Conservation (phyloP, 2,329 filamentous ascomycete genomes). For the Ophiocordyceps camponoti-saundersi region DNA sequence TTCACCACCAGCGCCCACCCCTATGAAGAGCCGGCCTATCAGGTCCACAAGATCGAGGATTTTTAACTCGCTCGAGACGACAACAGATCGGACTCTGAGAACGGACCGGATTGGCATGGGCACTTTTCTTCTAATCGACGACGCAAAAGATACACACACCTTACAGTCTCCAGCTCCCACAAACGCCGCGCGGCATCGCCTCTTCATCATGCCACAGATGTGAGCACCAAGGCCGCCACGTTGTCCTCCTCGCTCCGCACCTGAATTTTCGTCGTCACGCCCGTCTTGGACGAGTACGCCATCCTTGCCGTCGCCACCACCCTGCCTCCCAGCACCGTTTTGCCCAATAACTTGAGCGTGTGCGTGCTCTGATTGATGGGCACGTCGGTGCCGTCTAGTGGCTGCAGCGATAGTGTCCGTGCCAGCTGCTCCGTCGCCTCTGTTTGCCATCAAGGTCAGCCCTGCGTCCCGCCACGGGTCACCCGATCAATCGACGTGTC, state of each 20-base stretch:
- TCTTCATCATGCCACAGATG: constrained; percentile 62
- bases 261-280: constrained; percentile 90
- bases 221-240: constrained; percentile 69
- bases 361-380: constrained; percentile 79
- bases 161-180: neutral
- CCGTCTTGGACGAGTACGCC: constrained; percentile 83
- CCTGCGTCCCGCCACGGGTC: neutral
- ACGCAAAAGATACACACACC: neutral
- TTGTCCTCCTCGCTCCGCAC: constrained; percentile 86
- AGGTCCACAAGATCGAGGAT: constrained; percentile 29
- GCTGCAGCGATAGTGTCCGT: constrained; percentile 75
- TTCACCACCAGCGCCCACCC: constrained; percentile 22
- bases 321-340: constrained; percentile 78
- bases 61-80: constrained; percentile 13
- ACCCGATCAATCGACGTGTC: neutral
- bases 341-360: constrained; percentile 88
- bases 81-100: neutral
- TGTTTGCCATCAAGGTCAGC: constrained; percentile 14
- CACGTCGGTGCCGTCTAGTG: constrained; percentile 86
- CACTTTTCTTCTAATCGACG: neutral
- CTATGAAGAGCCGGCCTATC: constrained; percentile 33
- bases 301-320: constrained; percentile 81
- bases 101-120: neutral
- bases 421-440: constrained; percentile 87
- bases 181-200: constrained; percentile 15